phyloP scores from a whole-genome alignment of 148 eudicot genomes.

The Diospyros lotus region DNA sequence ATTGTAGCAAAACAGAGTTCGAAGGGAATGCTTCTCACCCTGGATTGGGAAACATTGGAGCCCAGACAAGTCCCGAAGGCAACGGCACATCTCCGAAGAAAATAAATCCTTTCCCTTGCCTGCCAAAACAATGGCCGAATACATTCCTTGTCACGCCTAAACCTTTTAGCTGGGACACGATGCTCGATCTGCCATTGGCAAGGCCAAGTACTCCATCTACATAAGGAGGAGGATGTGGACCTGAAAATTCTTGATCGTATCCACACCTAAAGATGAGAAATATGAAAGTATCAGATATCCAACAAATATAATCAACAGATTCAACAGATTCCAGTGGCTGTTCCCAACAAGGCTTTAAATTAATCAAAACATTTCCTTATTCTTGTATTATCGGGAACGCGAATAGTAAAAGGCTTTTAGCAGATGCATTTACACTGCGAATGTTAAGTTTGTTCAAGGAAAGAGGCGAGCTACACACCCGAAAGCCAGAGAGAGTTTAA shows the following conservation, averaged over 20 bases:
- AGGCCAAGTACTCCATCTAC: conserved; percentile 28
- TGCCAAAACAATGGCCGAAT: conserved; percentile 21
- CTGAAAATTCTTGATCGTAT: conserved; percentile 17
- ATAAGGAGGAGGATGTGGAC: conserved; percentile 9
- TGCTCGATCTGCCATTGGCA: conserved; percentile 17
- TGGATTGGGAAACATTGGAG: conserved; percentile 12
- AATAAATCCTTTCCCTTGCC: conserved; percentile 17
- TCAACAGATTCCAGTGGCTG: not conserved
- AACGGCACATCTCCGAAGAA: conserved; percentile 14
- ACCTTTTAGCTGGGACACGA: conserved; percentile 15
- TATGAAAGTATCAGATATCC: conserved; percentile 2
- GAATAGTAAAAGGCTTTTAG: not conserved
- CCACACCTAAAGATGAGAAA: conserved; percentile 14
- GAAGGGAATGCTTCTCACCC: conserved; percentile 10
- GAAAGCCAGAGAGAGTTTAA: conserved; percentile 11
- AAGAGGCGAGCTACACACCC: conserved; percentile 15
- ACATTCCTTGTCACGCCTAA: conserved; percentile 11
- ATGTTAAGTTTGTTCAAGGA: not conserved
- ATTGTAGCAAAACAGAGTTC: not conserved
- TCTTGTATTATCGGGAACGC: too few relatives aligned
- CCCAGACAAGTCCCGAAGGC: conserved; percentile 17
- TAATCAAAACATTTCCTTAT: too few relatives aligned
- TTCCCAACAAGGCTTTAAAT: not conserved
- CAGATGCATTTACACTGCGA: not conserved
- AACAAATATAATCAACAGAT: not conserved